These are phyloP conservation scores for Pseudevernia furfuracea DNA, from an alignment of 495 filamentous ascomycete species.

Conservation along the genomic window DNA sequence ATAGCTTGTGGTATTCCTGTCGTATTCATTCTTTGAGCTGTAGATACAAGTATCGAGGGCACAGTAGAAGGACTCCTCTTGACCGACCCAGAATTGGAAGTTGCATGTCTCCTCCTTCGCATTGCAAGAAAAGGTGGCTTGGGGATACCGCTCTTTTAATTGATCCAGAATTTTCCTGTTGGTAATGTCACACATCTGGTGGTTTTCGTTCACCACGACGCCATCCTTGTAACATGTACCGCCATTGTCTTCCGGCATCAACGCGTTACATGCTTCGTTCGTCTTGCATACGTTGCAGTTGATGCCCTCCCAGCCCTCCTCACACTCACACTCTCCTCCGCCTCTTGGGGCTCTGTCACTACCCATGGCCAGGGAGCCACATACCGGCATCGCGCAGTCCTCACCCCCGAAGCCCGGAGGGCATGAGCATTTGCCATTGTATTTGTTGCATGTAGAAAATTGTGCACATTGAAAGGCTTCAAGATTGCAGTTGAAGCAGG, in stretches of 20 bases:
- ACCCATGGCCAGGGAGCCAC: slow-evolving; percentile 78
- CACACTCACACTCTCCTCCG: slow-evolving; percentile 68
- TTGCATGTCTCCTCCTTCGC: slow-evolving; percentile 67
- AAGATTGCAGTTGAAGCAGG: slow-evolving; percentile 94
- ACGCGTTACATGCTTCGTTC: slow-evolving; percentile 70
- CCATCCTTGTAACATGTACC: slow-evolving; percentile 90
- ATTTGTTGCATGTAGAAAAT: slow-evolving; percentile 75
- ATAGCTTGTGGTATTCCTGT: slow-evolving; percentile 76
- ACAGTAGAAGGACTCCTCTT: slow-evolving; percentile 94
- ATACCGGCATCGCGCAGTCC: slow-evolving; percentile 81
- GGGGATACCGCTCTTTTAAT: slow-evolving; percentile 72
- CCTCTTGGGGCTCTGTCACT: slow-evolving; percentile 62
- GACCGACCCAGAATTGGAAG: slow-evolving; percentile 97
- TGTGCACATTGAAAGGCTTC: slow-evolving; percentile 86
- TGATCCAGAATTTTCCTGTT: slow-evolving; percentile 86
- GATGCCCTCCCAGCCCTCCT: slow-evolving; percentile 94
- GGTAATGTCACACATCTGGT: slow-evolving; percentile 96
- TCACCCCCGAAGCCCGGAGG: slow-evolving; percentile 88
- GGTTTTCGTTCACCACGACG: slow-evolving; percentile 85
- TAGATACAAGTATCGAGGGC: slow-evolving; percentile 73
- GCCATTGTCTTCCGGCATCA: slow-evolving; percentile 70
- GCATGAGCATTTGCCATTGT: slow-evolving; percentile 85
- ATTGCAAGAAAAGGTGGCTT: slow-evolving; percentile 90
- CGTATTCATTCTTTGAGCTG: slow-evolving; percentile 53
- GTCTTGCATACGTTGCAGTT: slow-evolving; percentile 95